These are phyloP conservation scores for Blastocystis sp. DNA, from an alignment of 352 stramenopile species.

Conservation along the genomic window DNA sequence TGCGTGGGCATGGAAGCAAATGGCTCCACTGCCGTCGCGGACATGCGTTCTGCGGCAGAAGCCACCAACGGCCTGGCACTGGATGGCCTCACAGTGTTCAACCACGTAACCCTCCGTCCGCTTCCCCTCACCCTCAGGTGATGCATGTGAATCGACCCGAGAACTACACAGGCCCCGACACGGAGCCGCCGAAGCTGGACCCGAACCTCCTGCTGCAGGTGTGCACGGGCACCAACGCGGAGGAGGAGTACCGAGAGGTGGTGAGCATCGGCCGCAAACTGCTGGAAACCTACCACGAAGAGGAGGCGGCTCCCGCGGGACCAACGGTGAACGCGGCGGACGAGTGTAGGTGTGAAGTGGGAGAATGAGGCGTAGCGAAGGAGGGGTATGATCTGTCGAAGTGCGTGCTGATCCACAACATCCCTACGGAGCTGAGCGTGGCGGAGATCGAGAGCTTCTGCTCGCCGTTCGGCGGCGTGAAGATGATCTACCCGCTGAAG, in stretches of 20 bases:
- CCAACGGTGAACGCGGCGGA: background rate
- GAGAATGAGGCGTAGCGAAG: constrained; percentile 36
- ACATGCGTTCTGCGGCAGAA: constrained; percentile 50
- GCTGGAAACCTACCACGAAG: constrained; percentile 48
- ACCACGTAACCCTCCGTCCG: background rate
- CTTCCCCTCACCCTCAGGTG: background rate
- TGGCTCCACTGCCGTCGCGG: constrained; percentile 30
- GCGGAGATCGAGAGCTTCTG: constrained; percentile 58
- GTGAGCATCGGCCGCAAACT: constrained; percentile 47
- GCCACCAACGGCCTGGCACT: constrained; percentile 62
- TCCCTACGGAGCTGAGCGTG: constrained; percentile 48
- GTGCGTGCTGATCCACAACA: constrained; percentile 69
- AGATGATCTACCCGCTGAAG: constrained; percentile 56
- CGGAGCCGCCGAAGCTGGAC: constrained; percentile 58
- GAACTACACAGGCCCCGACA: constrained; percentile 65
- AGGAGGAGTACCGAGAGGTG: constrained; percentile 59
- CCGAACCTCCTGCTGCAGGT: constrained; percentile 64
- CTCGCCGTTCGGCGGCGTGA: constrained; percentile 51
- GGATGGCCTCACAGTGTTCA: constrained; percentile 64
- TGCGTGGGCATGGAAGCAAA: constrained; percentile 54
- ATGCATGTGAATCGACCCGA: constrained; percentile 66
- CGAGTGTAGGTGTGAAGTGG: background rate
- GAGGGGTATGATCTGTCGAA: constrained; percentile 48
- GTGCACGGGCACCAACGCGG: constrained; percentile 61
- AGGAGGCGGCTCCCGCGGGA: constrained; percentile 9